Evolutionary conservation across 2,329 filamentous ascomycete genomes (phyloP).

Genomic region (Colletotrichum filicis): DNA sequence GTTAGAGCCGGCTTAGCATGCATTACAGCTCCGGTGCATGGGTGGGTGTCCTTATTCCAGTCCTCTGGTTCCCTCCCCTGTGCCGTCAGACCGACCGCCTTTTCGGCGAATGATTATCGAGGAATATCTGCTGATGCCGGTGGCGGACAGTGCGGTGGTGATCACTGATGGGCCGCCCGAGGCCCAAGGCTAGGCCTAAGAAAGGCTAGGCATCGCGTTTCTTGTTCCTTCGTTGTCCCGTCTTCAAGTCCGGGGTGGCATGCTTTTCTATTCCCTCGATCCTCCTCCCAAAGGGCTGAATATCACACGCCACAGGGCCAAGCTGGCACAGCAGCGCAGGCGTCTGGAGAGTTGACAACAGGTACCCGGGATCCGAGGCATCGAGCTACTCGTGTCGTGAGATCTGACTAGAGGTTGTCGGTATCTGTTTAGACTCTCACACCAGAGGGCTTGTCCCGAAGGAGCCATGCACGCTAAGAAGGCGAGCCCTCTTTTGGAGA

Average conservation of each 20-base stretch:
- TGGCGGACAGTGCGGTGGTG: neutral
- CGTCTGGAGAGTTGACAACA: neutral
- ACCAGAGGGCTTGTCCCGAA: constrained; percentile 13
- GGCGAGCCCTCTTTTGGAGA: neutral
- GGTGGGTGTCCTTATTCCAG: neutral
- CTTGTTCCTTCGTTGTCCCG: neutral
- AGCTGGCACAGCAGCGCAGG: neutral
- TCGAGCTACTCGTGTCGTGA: neutral
- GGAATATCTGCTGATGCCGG: constrained; percentile 15
- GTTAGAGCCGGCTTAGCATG: constrained; percentile 13
- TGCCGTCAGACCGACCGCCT: neutral
- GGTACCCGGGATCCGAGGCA: neutral
- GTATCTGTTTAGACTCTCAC: constrained; percentile 6
- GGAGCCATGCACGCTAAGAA: constrained; percentile 23
- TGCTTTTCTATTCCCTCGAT: neutral
- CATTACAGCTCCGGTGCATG: constrained; percentile 20
- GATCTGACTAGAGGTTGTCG: neutral
- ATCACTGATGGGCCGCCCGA: neutral
- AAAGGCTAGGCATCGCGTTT: neutral
- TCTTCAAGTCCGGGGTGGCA: neutral
- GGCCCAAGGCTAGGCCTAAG: neutral
- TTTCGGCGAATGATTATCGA: neutral
- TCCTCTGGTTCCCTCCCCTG: neutral
- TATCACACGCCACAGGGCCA: neutral
- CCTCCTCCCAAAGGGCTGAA: neutral